Base-by-base conservation (phyloP, 2,329 filamentous ascomycete species). In the Aspergillus neoniger region DNA sequence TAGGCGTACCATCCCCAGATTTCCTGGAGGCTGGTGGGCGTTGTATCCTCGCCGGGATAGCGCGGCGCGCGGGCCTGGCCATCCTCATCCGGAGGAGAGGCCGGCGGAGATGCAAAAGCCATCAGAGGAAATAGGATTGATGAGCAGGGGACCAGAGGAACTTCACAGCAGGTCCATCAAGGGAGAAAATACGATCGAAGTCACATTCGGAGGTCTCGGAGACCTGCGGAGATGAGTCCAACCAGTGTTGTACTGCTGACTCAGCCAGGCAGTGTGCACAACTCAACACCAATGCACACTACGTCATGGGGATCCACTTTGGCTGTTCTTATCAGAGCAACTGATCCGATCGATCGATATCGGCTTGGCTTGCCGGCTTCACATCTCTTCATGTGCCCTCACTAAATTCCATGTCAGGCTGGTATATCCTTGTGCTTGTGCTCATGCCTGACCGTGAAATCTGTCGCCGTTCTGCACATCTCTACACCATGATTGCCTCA, bases 1-100 rank as follows among this genome's bases (percentile, higher is more conserved):
- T 97, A 96, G 72, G 89, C 88, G 76, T 96, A 97, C 90, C 94
- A 97, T 69, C 92, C 93, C 44, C 86, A 81, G 60, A 96, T 84
- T 83, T 97, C 93, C 73, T 89, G 91, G 65, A 77, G 78, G 73
- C 89, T 94, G 8, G 93, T 96, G 60, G 90, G 85, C 19, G 91
- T 85, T n/a, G 87, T 91, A 75, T 97, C 93, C 74, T 96, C 91
- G 65, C 90, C 91, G 8, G 82, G 81, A 76, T 96, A 96, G 57
- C 85, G 82, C 59, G 85, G 80, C 21, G 72, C 66, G 47, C 74
- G 71, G 43, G 69, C 67, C 43, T 63, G 68, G 55, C 62, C 59
- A 28, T 61, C 68, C 50, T 66, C 67, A 6, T 61, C 51, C 6
- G 65, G 47, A 30, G 64, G 47, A 30, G 64, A 51, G 19, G 56